These are phyloP conservation scores for Yarrowia sp. DNA, from an alignment of 805 yeast genomes.

Conservation along the genomic window DNA sequence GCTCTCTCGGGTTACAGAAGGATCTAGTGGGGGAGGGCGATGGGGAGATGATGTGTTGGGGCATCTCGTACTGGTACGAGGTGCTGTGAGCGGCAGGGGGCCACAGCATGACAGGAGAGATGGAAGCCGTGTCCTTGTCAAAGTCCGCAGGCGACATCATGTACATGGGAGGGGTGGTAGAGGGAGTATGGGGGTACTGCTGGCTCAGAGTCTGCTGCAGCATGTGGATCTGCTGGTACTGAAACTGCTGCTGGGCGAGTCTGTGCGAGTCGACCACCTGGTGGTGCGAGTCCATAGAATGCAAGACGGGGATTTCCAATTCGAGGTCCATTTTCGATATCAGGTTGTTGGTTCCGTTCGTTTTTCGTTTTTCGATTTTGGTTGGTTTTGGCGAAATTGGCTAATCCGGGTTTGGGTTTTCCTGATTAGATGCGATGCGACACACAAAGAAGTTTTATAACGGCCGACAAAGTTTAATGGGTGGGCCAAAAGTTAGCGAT, in stretches of 20 bases:
- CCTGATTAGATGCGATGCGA: constrained; percentile 26
- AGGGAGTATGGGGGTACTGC: constrained; percentile 21
- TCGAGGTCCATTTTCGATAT: constrained; percentile 19
- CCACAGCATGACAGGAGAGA: constrained; percentile 25
- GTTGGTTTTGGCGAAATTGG: constrained; percentile 1
- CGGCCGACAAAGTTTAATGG: constrained; percentile 17
- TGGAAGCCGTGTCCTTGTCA: constrained; percentile 14
- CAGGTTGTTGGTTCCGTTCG: too few relatives aligned
- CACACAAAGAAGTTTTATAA: constrained; percentile 22
- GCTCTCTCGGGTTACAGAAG: constrained; percentile 22
- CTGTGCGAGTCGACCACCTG: constrained; percentile 21
- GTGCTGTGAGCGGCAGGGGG: neutral
- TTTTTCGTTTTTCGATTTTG: neutral
- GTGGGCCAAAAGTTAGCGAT: constrained; percentile 4
- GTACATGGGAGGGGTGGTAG: constrained; percentile 7
- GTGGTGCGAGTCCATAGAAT: constrained; percentile 20
- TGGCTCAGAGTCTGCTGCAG: constrained; percentile 14
- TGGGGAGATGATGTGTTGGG: constrained; percentile 15
- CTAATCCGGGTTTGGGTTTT: constrained; percentile 20
- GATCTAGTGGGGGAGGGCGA: constrained; percentile 22
- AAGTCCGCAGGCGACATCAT: constrained; percentile 5
- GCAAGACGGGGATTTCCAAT: constrained; percentile 19
- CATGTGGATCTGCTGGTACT: constrained; percentile 27
- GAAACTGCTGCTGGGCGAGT: constrained; percentile 24
- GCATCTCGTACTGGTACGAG: constrained; percentile 7